phyloP scores from a whole-genome alignment of 2,329 filamentous ascomycete genomes.

The Grosmannia huntii region DNA sequence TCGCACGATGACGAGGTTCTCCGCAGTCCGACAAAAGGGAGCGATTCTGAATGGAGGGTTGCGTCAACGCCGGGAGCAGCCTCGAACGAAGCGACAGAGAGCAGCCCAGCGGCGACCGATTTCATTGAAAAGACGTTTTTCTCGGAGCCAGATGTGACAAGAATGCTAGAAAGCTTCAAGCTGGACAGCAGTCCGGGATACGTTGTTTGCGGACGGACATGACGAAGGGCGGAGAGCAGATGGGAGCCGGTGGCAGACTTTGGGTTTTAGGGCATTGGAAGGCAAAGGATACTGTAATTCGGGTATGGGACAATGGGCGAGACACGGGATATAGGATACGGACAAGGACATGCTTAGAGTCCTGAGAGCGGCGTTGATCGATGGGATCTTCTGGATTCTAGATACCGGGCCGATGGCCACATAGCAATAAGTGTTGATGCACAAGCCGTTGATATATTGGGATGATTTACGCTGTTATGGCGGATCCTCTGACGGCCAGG shows the following conservation, averaged over 20 bases:
- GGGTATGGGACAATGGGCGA: background rate
- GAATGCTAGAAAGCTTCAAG: slow-evolving; percentile 9
- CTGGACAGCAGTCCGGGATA: slow-evolving; percentile 8
- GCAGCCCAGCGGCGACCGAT: background rate
- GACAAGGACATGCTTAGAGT: background rate
- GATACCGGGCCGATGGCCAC: background rate
- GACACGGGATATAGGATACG: background rate
- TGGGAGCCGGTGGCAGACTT: background rate
- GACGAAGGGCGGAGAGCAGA: background rate
- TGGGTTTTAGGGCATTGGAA: background rate
- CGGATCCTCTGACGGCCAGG: slow-evolving; percentile 46
- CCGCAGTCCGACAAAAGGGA: slow-evolving; percentile 8
- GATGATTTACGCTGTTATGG: background rate
- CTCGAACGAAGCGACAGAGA: background rate
- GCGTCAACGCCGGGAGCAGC: slow-evolving; percentile 3
- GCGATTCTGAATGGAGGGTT: slow-evolving; percentile 4
- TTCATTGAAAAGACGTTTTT: slow-evolving; percentile 6
- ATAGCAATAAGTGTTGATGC: background rate
- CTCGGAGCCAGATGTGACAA: slow-evolving; percentile 6
- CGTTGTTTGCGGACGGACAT: slow-evolving; percentile 6
- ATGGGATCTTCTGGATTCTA: background rate
- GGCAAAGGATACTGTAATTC: background rate
- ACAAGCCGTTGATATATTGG: no score
- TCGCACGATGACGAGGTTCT: slow-evolving; percentile 10
- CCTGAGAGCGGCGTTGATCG: background rate